Percentiles rank a stretch among this genome's conserved stretches.
These are phyloP conservation scores for Xylaria sp. DNA, from an alignment of 2,329 filamentous ascomycete genomes.

Conservation along the genomic window DNA sequence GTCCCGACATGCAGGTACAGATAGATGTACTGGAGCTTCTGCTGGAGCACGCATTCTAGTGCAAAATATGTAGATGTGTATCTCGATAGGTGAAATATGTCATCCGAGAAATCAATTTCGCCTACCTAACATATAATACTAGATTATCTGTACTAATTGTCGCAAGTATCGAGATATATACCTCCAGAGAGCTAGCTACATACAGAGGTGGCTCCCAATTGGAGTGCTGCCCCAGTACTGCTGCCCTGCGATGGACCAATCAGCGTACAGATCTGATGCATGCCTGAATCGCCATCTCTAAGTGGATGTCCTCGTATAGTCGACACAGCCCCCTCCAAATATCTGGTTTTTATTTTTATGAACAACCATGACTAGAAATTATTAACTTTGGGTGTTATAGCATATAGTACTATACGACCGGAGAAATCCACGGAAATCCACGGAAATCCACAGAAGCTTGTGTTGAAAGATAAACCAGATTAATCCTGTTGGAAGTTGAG, in stretches of 20 bases:
- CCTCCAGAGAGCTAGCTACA: too few relatives aligned
- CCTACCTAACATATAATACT: background rate
- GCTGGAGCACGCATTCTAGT: background rate
- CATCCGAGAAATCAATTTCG: background rate
- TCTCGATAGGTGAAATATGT: background rate
- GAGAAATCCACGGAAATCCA: too few relatives aligned
- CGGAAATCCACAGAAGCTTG: conserved; percentile 29
- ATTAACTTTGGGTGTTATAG: background rate
- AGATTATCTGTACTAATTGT: too few relatives aligned
- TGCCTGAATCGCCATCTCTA: conserved; percentile 13
- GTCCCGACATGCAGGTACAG: conserved; percentile 7
- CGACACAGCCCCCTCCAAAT: conserved; percentile 13
- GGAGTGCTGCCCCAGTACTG: too few relatives aligned
- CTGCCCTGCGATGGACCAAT: conserved; percentile 14
- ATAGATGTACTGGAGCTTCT: background rate
- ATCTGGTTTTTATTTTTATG: conserved; percentile 15
- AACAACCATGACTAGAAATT: conserved; percentile 1
- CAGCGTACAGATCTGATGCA: conserved; percentile 1
- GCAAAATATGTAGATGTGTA: background rate
- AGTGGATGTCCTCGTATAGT: conserved; percentile 26
- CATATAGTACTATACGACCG: background rate
- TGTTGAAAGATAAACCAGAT: conserved; percentile 17
- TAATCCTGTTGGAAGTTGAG: background rate
- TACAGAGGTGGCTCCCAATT: too few relatives aligned
- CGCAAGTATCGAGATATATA: too few relatives aligned